Conservation (phyloP, 805 yeast genomes). For the Dipodascopsis uninucleata region DNA sequence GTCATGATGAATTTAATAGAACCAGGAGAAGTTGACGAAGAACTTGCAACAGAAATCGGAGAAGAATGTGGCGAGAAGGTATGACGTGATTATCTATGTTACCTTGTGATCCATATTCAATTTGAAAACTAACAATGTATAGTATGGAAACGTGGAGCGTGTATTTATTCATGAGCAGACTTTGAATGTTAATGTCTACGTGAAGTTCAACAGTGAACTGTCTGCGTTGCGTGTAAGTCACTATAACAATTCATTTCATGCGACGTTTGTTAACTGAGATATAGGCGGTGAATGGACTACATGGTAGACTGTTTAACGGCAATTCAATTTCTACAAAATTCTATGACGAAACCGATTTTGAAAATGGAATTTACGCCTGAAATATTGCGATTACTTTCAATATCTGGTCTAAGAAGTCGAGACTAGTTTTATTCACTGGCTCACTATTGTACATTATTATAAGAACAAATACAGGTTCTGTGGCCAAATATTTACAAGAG, state of each 20-base stretch:
- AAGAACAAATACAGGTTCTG: no score
- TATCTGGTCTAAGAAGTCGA: no score
- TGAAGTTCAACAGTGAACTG: constrained; percentile 22
- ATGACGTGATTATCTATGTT: not conserved
- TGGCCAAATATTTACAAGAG: no score
- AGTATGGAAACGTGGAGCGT: constrained; percentile 27
- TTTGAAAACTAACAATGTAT: not conserved
- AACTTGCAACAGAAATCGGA: constrained; percentile 22
- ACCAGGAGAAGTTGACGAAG: constrained; percentile 20
- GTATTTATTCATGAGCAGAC: constrained; percentile 14
- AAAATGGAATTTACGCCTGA: constrained; percentile 8
- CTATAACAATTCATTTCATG: no score
- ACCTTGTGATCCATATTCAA: not conserved
- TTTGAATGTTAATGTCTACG: constrained; percentile 9
- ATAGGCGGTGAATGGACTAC: constrained; percentile 24
- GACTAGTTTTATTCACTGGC: no score
- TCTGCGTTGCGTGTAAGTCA: constrained; percentile 23
- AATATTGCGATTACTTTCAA: no score
- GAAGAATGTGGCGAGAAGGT: constrained; percentile 24
- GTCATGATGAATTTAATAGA: constrained; percentile 9
- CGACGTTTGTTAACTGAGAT: not conserved
- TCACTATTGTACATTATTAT: no score
- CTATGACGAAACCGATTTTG: constrained; percentile 21
- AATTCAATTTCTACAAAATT: constrained; percentile 2
- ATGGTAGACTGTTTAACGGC: constrained; percentile 18